Evolutionary conservation across 192 early-diverging fungal genomes (phyloP), one percentile per base, ranked within the genome.

Genomic region (Glomus cerebriforme): DNA sequence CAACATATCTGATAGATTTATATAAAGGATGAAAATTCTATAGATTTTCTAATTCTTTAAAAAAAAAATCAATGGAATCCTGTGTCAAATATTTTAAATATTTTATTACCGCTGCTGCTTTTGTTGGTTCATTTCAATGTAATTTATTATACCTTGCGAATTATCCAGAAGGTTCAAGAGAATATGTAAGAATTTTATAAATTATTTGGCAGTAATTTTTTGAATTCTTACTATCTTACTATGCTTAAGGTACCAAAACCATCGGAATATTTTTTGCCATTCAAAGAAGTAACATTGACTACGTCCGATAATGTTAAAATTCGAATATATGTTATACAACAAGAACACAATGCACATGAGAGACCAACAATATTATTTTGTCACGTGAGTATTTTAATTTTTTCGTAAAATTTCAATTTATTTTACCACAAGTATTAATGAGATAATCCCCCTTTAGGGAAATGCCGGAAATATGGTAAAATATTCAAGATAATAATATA

Each of bases 391-490:
- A 24, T 17, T 75, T 7, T 24, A 12, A 24, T 77, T 31, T 77
- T 1, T 24, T 17, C n/a, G n/a, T n/a, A n/a, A n/a, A n/a, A n/a
- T n/a, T n/a, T n/a, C n/a, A n/a, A n/a, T n/a, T 39, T 43, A 68
- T 35, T 24, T 19, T 31, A 31, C 43, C 35, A 31, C 10, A 22
- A 64, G 13, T 7, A n/a, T 24, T 43, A 13, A 12, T 49, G 26
- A 32, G 39, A 60, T 37, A 34, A 32, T 75, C 34, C 12, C 39
- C 22, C 75, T 82, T 70, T 59, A 91, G 86, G 96, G 96, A 32
- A 99, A 99, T 79, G 98, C 98, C 22, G 98, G 98, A 19, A 99
- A 99, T 82, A 95, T 98, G 35, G 69, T 71, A 71, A 24, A 43
- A 35, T 24, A 15, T 59, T 54, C 12, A 27, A 7, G 9, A n/a